Base-by-base conservation (phyloP, 306 rosid genomes). In the Vigna nakashimae region DNA sequence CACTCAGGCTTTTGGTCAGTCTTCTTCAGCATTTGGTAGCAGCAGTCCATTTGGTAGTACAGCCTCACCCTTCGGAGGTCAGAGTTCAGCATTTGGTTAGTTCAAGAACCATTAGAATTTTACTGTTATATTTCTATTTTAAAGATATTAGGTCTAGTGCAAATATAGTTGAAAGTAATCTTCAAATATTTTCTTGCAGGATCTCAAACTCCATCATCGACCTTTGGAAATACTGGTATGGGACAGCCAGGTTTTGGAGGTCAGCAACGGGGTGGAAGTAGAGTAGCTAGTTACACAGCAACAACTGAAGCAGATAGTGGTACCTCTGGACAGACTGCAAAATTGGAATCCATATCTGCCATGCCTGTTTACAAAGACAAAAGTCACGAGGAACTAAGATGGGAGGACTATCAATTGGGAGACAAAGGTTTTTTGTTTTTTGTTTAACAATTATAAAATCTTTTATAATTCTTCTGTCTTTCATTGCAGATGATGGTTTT, bases 361-460 rank as follows among this genome's bases (percentile, higher is more conserved):
- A 96, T 96, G 99, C 82, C 97, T 64, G 58, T 73, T 60, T 96
- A 88, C 90, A 96, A 86, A 80, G 97, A 95, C 45, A 95, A 92
- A 86, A 89, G 97, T 83, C 99, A 95, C 0, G 99, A 95, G 76
- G 99, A 96, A 86, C 89, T 92, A 65, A 88, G 98, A 88, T 96
- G 98, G 98, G 98, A 96, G 80, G 99, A 96, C 84, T 89, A 96
- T 88, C 98, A 96, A 79, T 24, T 75, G 83, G 97, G 97, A 74
- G 99, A 92, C 71, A 96, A 96, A 90, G 96, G 99, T 92, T 34
- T 52, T 14, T 43, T 6, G 28, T 5, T 4, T 4, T 5, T 28
- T 28, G 36, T 53, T 12, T 49, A 3, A 7, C 63, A 50, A 28
- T 28, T 68, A 22, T 73, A 14, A 51, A 55, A 65, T 49, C 28